These are phyloP conservation scores for Entomortierella parvispora DNA, from an alignment of 192 early-diverging fungal genomes.

Conservation along the genomic window DNA sequence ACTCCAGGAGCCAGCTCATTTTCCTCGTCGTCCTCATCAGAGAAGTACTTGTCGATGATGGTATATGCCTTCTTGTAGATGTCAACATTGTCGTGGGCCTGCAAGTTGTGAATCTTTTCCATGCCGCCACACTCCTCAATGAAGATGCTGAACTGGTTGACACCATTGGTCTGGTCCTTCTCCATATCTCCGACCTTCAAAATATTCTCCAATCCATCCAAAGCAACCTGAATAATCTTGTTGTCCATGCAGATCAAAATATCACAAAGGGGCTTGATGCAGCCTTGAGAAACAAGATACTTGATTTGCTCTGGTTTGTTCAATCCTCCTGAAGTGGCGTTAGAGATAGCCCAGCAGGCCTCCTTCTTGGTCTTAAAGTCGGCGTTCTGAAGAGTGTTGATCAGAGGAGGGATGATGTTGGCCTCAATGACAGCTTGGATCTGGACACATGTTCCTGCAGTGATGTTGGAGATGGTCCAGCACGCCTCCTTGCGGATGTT, in stretches of 20 bases:
- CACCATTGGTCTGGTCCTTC: slow-evolving; percentile 65
- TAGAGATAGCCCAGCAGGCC: slow-evolving; percentile 99
- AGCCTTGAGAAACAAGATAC: slow-evolving; percentile 91
- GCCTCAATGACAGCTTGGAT: slow-evolving; percentile 97
- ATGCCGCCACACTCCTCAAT: slow-evolving; percentile 96
- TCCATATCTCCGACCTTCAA: slow-evolving; percentile 95
- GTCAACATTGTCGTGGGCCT: slow-evolving; percentile 94
- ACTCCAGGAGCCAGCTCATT: slow-evolving; percentile 76
- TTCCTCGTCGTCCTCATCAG: slow-evolving; percentile 85
- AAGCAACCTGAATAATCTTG: slow-evolving; percentile 96
- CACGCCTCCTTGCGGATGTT: slow-evolving; percentile 98
- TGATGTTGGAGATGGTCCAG: slow-evolving; percentile 99
- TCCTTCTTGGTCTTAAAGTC: slow-evolving; percentile 99
- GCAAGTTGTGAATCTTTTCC: slow-evolving; percentile 94
- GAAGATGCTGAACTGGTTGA: slow-evolving; percentile 89
- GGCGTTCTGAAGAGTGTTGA: slow-evolving; percentile 84
- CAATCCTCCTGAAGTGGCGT: slow-evolving; percentile 95
- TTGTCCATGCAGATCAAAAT: slow-evolving; percentile 91
- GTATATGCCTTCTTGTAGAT: slow-evolving; percentile 97
- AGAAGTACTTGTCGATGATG: slow-evolving; percentile 97
- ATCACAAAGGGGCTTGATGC: slow-evolving; percentile 96
- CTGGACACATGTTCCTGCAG: slow-evolving; percentile 92
- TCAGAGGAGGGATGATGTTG: slow-evolving; percentile 92
- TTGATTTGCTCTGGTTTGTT: slow-evolving; percentile 93
- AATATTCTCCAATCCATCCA: slow-evolving; percentile 98